These are phyloP conservation scores for Phytophthora cajani DNA, from an alignment of 352 stramenopile species.

Conservation along the genomic window DNA sequence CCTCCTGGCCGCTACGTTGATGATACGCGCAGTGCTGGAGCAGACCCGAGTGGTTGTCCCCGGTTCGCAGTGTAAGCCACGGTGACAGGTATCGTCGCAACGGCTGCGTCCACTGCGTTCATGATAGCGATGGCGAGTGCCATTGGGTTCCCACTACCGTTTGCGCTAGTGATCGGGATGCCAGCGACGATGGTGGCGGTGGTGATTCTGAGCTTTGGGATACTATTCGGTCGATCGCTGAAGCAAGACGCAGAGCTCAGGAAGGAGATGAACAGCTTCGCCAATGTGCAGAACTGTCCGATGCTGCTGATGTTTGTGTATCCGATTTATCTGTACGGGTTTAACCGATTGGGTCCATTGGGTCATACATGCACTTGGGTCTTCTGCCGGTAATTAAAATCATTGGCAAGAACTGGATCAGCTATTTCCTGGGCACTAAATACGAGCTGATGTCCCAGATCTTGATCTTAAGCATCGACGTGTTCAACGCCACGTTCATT, in stretches of 20 bases:
- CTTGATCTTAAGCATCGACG: neutral
- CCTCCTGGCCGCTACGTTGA: neutral
- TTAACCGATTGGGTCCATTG: neutral
- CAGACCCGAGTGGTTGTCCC: neutral
- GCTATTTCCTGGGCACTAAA: neutral
- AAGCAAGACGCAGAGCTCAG: neutral
- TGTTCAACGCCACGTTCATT: neutral
- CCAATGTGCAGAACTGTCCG: neutral
- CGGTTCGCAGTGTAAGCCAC: neutral
- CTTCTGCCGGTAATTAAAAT: neutral
- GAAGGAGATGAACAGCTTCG: neutral
- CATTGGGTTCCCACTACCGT: neutral
- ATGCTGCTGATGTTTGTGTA: neutral
- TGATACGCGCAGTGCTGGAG: neutral
- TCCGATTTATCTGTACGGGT: neutral
- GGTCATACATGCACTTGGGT: neutral
- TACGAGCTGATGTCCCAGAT: neutral
- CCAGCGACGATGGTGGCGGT: neutral
- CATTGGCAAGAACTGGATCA: neutral
- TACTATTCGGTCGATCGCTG: neutral
- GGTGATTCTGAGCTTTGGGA: neutral
- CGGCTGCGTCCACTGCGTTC: neutral
- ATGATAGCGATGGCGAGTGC: neutral
- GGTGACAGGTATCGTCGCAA: neutral
- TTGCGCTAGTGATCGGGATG: neutral